phyloP scores from a whole-genome alignment of 495 filamentous ascomycete species.

The Hypoxylon crocopeplum region DNA sequence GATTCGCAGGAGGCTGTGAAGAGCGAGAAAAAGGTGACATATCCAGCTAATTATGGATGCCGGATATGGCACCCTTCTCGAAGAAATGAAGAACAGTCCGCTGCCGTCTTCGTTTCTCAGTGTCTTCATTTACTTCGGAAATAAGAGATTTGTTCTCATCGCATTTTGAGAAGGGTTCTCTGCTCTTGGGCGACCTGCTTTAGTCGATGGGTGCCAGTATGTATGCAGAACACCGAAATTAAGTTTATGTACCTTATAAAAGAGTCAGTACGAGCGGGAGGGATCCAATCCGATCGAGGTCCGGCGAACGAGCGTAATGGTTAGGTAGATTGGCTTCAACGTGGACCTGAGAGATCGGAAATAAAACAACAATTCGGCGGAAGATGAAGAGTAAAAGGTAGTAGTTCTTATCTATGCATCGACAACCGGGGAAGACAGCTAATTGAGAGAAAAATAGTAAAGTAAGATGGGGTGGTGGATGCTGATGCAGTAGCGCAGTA shows the following conservation, averaged over 20 bases:
- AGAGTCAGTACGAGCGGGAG: slow-evolving; percentile 23
- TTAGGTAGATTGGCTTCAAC: slow-evolving; percentile 1
- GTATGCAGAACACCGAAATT: not conserved
- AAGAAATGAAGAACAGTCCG: slow-evolving; percentile 16
- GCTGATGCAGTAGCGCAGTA: slow-evolving; percentile 28
- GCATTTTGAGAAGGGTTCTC: slow-evolving; percentile 24
- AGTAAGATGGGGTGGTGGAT: slow-evolving; percentile 4
- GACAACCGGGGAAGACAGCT: slow-evolving; percentile 5
- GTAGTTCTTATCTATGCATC: slow-evolving; percentile 17
- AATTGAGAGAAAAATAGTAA: slow-evolving; percentile 1
- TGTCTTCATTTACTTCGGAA: slow-evolving; percentile 25
- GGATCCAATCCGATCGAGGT: slow-evolving; percentile 9
- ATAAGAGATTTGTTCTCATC: slow-evolving; percentile 14
- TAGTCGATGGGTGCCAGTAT: slow-evolving; percentile 4
- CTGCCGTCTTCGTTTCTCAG: slow-evolving; percentile 23
- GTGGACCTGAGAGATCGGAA: not conserved
- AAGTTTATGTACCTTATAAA: slow-evolving; percentile 7
- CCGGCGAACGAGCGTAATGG: slow-evolving; percentile 5
- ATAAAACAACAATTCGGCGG: slow-evolving; percentile 1
- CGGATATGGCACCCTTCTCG: slow-evolving; percentile 19
- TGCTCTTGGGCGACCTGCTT: slow-evolving; percentile 9
- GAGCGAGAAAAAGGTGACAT: slow-evolving; percentile 43
- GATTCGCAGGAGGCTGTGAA: slow-evolving; percentile 39
- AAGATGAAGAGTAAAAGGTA: slow-evolving; percentile 4
- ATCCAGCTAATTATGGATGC: slow-evolving; percentile 25